Conservation (phyloP, 1,284 basidiomycete genomes). For the Exobasidium rhododendri region DNA sequence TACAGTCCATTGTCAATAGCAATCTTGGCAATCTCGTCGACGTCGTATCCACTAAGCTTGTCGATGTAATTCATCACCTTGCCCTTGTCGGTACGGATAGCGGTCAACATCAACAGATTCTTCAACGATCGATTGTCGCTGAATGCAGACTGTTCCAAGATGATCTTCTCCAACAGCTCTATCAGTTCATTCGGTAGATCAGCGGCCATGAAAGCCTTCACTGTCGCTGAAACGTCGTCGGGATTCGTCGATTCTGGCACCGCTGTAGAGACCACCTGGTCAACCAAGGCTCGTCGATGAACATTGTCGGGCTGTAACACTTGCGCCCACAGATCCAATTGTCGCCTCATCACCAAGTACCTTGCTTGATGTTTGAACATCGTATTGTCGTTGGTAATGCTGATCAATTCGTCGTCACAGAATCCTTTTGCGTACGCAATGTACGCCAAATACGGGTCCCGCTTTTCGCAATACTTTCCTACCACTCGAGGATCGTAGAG, state of each 20-base stretch:
- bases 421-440: constrained; percentile 99
- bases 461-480: constrained; percentile 98
- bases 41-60: constrained; percentile 92
- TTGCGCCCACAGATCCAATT: constrained; percentile 93
- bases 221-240: constrained; percentile 95
- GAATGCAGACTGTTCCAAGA: constrained; percentile 95
- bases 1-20: constrained; percentile 93
- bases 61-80: constrained; percentile 98
- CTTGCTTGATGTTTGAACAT: constrained; percentile 99
- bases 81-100: constrained; percentile 95
- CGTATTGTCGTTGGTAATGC: constrained; percentile 97
- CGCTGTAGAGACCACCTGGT: constrained; percentile 79
- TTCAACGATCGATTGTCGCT: constrained; percentile 71
- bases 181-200: constrained; percentile 97
- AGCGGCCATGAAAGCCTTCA: constrained; percentile 97
- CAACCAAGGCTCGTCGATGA: constrained; percentile 87
- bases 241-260: constrained; percentile 96
- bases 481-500: constrained; percentile 93
- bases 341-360: constrained; percentile 93
- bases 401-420: constrained; percentile 95
- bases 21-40: constrained; percentile 91
- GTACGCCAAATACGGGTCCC: constrained; percentile 97
- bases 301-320: constrained; percentile 87
- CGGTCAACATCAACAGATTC: constrained; percentile 89
- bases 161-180: constrained; percentile 96